A percentile compares a stretch with the other conserved stretches of the same genome.
phyloP scores from a whole-genome alignment of 257 asterid genomes.

The Sherardia arvensis region DNA sequence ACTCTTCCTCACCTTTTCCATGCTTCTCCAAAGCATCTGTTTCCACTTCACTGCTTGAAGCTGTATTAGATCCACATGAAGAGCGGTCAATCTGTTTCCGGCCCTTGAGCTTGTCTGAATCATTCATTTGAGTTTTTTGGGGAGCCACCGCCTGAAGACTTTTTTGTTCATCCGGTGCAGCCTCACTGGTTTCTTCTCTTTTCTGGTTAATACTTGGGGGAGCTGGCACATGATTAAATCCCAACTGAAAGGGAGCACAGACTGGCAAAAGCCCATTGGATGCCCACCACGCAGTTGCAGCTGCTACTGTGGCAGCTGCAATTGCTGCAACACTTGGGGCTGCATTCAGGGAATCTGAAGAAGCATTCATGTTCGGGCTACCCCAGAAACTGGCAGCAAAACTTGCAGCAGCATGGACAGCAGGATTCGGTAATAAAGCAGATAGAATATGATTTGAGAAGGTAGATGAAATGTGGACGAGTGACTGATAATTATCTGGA shows the following conservation, averaged over 20 bases:
- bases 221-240: conserved; percentile 46
- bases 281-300: conserved; percentile 99
- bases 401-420: conserved; percentile 91
- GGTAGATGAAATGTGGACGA: conserved; percentile 49
- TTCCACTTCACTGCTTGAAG: conserved; percentile 91
- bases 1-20: conserved; percentile 37
- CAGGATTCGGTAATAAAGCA: conserved; percentile 73
- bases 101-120: conserved; percentile 42
- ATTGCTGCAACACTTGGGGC: conserved; percentile 68
- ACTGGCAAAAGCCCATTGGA: conserved; percentile 88
- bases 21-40: conserved; percentile 64
- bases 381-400: conserved; percentile 81
- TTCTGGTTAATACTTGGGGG: conserved; percentile 36
- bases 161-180: conserved; percentile 32
- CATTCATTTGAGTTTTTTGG: conserved; percentile 30
- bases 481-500: conserved; percentile 55
- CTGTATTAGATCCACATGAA: conserved; percentile 97
- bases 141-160: conserved; percentile 25
- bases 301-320: conserved; percentile 95
- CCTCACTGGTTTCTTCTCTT: conserved; percentile 34
- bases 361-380: conserved; percentile 36
- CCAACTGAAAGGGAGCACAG: conserved; percentile 66
- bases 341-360: conserved; percentile 28
- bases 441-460: conserved; percentile 77
- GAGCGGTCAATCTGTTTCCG: conserved; percentile 83